A percentile compares a stretch with the other conserved stretches of the same genome.
Evolutionary conservation across 2,329 filamentous ascomycete genomes (phyloP).

Genomic region (Beauveria australis): DNA sequence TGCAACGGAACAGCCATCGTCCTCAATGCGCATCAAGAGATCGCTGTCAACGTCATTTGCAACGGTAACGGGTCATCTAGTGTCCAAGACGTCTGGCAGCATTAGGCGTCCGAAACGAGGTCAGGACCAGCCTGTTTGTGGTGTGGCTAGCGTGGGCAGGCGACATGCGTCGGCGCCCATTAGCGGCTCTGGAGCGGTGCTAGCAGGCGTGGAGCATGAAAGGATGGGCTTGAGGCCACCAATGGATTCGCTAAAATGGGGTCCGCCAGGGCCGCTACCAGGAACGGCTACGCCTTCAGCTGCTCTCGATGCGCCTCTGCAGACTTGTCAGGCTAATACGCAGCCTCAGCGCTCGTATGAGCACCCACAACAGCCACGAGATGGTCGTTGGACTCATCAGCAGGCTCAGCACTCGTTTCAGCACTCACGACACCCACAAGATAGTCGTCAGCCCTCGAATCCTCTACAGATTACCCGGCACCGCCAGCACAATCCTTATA

Average conservation of each 20-base stretch:
- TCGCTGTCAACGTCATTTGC: conserved; percentile 54
- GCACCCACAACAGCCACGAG: neutral
- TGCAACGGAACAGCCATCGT: conserved; percentile 28
- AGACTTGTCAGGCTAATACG: neutral
- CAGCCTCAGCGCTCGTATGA: neutral
- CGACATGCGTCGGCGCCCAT: conserved; percentile 48
- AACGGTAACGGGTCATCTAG: conserved; percentile 45
- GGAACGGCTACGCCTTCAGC: conserved; percentile 2
- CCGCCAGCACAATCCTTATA: neutral
- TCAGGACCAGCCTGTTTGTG: conserved; percentile 17
- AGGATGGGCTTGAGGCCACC: conserved; percentile 18
- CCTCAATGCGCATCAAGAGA: conserved; percentile 38
- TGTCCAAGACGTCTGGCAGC: conserved; percentile 45
- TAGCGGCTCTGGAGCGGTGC: conserved; percentile 21
- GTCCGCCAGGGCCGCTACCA: conserved; percentile 3
- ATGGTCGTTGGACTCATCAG: neutral
- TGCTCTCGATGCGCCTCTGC: neutral
- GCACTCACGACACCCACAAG: neutral
- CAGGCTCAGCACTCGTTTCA: neutral
- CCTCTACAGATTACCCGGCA: neutral
- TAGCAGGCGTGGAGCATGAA: conserved; percentile 19
- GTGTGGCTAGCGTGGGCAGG: conserved; percentile 33
- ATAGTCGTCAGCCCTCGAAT: neutral
- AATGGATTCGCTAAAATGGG: conserved; percentile 15
- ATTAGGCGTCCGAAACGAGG: conserved; percentile 47